Base-by-base conservation (phyloP, 495 filamentous ascomycete genomes). In the Aspergillus campestris region DNA sequence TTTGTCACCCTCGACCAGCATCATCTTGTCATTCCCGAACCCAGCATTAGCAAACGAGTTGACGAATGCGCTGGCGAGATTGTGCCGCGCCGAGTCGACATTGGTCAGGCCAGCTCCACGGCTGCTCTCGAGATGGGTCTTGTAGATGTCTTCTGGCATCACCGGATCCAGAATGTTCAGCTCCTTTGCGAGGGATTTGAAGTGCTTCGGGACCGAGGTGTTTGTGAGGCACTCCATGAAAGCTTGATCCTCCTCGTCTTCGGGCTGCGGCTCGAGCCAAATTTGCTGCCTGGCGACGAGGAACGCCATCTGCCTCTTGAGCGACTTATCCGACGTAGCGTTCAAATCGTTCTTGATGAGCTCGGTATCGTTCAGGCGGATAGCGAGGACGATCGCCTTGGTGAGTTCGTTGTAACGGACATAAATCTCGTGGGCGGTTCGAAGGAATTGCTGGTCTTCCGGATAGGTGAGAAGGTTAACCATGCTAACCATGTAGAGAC, bases 401-500 rank as follows among this genome's bases (percentile, higher is more conserved):
- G 89, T 83, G 53, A 89, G 79, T 60, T 94, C 86, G 50, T 91
- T 84, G 73, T 94, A 94, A 44, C 82, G 77, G 51, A 83, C 85
- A 70, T 99, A 99, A 62, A 97, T 94, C 43, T 77, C 73, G 65
- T 96, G 91, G 40, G 89, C 90, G 1, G 89, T 90, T 35, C 75
- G 76, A 47, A 99, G 84, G 67, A 97, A 97, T 60, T 83, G 80
- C 59, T 95, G 84, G 60, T 97, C 94, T 70, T 99, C 92, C 28
- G 92, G 92, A 59, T 90, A 95, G 7, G 94, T 96, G 59, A 99
- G 80, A 11, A 97, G 79, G 53, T 91, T 92, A 41, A 99, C 92
- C 88, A 97, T 97, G 73, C 86, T 94, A 55, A 95, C 88, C 83
- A 99, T 95, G 64, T 99, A 99, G 53, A 99, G 64, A 69, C 91